Evolutionary conservation across 148 eudicot genomes (phyloP), one percentile per base, ranked within the genome.

Genomic region (Dianthus caryophyllus): DNA sequence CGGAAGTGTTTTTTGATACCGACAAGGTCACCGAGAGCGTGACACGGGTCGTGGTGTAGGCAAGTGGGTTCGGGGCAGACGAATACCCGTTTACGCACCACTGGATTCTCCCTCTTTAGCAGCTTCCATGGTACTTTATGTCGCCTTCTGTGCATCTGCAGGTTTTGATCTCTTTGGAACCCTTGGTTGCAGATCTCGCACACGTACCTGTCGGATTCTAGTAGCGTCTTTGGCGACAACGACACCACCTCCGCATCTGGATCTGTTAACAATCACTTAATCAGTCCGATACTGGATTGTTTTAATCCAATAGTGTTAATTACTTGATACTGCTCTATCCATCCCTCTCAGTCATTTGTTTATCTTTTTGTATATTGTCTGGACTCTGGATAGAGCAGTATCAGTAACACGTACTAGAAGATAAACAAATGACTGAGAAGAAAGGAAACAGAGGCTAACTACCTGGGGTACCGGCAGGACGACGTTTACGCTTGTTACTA

Each of bases 131-230:
- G 96, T 8, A 92, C 96, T 75, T 92, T 92, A 77, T 92, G 97
- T 39, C 97, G 43, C 18, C 97, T 53, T 50, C 97, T 68, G 65
- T 92, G 97, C 96, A 92, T 89, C 79, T 92, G 97, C 0, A 92
- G 79, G 74, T 92, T 92, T 65, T 92, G 97, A 72, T 92, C 97
- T 12, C 97, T 71, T 44, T 92, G 97, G 61, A 92, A 92, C 55
- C 97, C 97, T 69, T 92, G 96, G 64, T 84, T 87, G 76, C 97
- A 92, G 80, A 92, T 92, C 94, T 92, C 97, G 60, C 97, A 92
- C 9, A 92, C 87, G 65, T 87, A 92, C 18, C 93, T 72, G 58
- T 92, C 96, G 12, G 97, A 89, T 65, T 89, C 97, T 12, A 92
- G 67, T 1, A 92, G 77, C 1, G 94, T 92, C 75, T 85, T 84